These are phyloP conservation scores for Fusarium caatingaense DNA, from an alignment of 2,329 filamentous ascomycete genomes.

Conservation along the genomic window DNA sequence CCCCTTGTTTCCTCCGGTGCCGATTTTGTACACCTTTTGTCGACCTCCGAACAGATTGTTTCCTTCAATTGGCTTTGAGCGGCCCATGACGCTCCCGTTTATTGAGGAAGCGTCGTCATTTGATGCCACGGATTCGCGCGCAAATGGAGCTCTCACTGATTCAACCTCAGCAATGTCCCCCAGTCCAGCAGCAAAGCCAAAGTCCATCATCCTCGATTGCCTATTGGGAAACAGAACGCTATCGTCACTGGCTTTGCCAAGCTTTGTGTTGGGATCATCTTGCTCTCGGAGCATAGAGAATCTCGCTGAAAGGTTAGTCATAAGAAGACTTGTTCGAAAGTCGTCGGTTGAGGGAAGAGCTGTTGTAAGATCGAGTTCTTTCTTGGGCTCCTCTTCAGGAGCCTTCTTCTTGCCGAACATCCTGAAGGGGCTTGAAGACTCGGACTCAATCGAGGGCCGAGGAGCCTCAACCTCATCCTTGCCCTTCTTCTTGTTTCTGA, in stretches of 20 bases:
- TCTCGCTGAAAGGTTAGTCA: slow-evolving; percentile 92
- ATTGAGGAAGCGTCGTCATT: slow-evolving; percentile 78
- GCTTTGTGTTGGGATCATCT: slow-evolving; percentile 87
- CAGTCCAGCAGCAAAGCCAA: slow-evolving; percentile 69
- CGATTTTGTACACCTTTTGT: slow-evolving; percentile 94
- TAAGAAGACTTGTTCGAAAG: slow-evolving; percentile 93
- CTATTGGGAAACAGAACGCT: slow-evolving; percentile 88
- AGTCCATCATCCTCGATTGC: slow-evolving; percentile 80
- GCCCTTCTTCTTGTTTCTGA: slow-evolving; percentile 77
- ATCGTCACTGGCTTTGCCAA: slow-evolving; percentile 95
- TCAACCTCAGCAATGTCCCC: slow-evolving; percentile 92
- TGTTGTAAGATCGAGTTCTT: slow-evolving; percentile 76
- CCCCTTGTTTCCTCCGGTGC: slow-evolving; percentile 61
- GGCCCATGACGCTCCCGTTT: slow-evolving; percentile 80
- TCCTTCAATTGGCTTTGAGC: slow-evolving; percentile 84
- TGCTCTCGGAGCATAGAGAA: slow-evolving; percentile 98
- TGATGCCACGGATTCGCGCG: slow-evolving; percentile 73
- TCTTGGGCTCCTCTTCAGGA: slow-evolving; percentile 67
- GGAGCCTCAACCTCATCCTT: slow-evolving; percentile 64
- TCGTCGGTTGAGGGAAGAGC: slow-evolving; percentile 87
- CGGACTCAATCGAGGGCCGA: slow-evolving; percentile 66
- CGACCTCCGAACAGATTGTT: slow-evolving; percentile 95
- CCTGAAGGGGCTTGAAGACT: slow-evolving; percentile 63
- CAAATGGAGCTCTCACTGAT: slow-evolving; percentile 74
- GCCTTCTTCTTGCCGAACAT: slow-evolving; percentile 68